Base-by-base conservation (phyloP, 2,329 filamentous ascomycete genomes). In the Penicillium corylophilum region DNA sequence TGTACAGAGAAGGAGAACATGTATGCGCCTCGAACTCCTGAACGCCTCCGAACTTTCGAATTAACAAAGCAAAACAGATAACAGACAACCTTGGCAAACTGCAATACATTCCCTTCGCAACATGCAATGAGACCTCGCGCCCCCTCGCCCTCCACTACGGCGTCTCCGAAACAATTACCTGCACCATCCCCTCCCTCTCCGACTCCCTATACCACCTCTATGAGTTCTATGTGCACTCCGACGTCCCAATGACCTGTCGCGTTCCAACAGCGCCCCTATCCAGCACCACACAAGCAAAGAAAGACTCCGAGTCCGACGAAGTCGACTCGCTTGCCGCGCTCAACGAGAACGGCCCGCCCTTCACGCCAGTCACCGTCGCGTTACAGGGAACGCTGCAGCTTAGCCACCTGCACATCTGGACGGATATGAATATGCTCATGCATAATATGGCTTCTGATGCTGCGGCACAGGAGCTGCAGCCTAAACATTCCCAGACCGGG, bases 161-260 rank as follows among this genome's bases (percentile, higher is more conserved):
- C 70, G 75, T 88, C 61, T 71, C 72, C 40, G 70, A 75, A 70
- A 91, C 95, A 42, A 74, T 83, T 55, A 78, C 74, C 39, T 79
- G 77, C 63, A 77, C 82, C 41, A 77, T 81, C 53, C 70, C 74
- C 51, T 71, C 73, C 26, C 75, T 81, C 9, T 74, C 79, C 26
- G 82, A 83, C 54, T 71, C 79, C 2, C 72, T 79, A 31, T 78
- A 82, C 59, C 82, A 84, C 61, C 64, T 82, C 22, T 58, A 81
- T 38, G 69, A 97, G 76, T 97, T 96, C 81, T 97, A 97, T 80
- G 87, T 97, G 71, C 94, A 97, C 80, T 91, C 88, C 77, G 94
- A 99, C 74, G 92, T 91, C 16, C 94, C 94, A 9, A 80, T 97
- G 44, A 86, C 90, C 48, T 99, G 94, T 74, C 92, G 94, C 46